Conservation (phyloP, 2,329 filamentous ascomycete genomes). For the Neofusicoccum sp. region DNA sequence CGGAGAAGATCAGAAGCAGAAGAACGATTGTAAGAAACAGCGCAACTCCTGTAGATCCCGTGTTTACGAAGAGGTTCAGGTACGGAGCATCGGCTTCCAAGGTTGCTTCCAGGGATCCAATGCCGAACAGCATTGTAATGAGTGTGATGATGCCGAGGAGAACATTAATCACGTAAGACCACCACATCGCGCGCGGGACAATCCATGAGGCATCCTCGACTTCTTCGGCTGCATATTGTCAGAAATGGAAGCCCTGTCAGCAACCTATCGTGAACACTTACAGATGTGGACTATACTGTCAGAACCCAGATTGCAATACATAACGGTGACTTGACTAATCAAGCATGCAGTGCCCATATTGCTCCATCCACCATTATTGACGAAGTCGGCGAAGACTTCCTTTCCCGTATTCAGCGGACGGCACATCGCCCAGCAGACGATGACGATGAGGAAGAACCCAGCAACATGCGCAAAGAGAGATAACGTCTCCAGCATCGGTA, state of each 20-base stretch:
- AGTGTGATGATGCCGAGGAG: conserved; percentile 21
- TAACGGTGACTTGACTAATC: conserved; percentile 23
- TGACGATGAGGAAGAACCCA: conserved; percentile 24
- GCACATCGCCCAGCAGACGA: conserved; percentile 26
- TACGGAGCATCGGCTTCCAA: conserved; percentile 20
- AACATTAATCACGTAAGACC: conserved; percentile 22
- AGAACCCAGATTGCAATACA: conserved; percentile 22
- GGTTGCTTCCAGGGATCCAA: conserved; percentile 21
- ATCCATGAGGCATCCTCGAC: conserved; percentile 20
- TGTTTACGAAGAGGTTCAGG: conserved; percentile 21
- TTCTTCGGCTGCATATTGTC: conserved; percentile 18
- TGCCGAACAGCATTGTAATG: conserved; percentile 23
- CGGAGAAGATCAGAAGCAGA: conserved; percentile 19
- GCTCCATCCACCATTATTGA: conserved; percentile 23
- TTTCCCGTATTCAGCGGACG: conserved; percentile 13
- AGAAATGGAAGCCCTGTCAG: background rate
- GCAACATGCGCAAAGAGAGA: conserved; percentile 25
- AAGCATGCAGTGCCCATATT: conserved; percentile 23
- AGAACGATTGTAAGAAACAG: conserved; percentile 20
- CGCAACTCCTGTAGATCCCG: conserved; percentile 15
- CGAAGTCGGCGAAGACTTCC: conserved; percentile 21
- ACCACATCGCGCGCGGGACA: conserved; percentile 21
- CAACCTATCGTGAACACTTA: background rate
- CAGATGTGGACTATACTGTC: conserved; percentile 20
- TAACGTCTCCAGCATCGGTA: conserved; percentile 26